Evolutionary conservation across 345 rosid genomes (phyloP), one percentile per base, ranked within the genome.

Genomic region (Excoecaria agallocha): DNA sequence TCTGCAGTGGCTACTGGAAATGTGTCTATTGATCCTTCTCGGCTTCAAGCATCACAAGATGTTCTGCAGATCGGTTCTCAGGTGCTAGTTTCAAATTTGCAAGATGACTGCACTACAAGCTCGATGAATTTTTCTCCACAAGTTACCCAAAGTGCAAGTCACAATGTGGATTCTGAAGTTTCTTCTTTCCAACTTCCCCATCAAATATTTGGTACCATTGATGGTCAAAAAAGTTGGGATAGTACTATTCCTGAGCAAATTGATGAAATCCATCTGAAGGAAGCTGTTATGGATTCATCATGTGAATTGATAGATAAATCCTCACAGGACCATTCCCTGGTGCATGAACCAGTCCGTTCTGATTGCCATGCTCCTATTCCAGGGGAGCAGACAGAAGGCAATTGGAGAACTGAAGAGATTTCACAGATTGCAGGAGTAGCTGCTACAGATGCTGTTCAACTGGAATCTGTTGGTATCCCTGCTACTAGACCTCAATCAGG

Each of bases 11-110:
- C 87, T 73, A 68, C 89, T 66, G 88, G 82, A 49, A 82, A 59
- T 86, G 77, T 82, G 55, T 76, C 97, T 45, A 59, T 81, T 24
- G 94, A 95, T 81, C 83, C 87, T 5, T 81, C 85, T 72, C 80
- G 75, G 63, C 79, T 81, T 77, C 93, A 90, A 68, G 82, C 74
- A 52, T 79, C 84, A 1, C 87, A 86, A 73, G 97, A 85, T 69
- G 22, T 82, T 80, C 71, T 86, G 75, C 89, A 83, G 80, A 76
- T 82, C 74, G 85, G 86, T 73, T 83, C 77, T 35, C 92, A 84
- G 82, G 68, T 86, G 48, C 85, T 85, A 35, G 80, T 80, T 61
- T 83, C 93, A 51, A 83, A 62, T 74, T 69, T 78, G 69, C 88
- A 73, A 59, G 91, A 88, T 75, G 89, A 83, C 22, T 78, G 12